Conservation (phyloP, 768 basidiomycete species). For the Phylloporus scabripes region DNA sequence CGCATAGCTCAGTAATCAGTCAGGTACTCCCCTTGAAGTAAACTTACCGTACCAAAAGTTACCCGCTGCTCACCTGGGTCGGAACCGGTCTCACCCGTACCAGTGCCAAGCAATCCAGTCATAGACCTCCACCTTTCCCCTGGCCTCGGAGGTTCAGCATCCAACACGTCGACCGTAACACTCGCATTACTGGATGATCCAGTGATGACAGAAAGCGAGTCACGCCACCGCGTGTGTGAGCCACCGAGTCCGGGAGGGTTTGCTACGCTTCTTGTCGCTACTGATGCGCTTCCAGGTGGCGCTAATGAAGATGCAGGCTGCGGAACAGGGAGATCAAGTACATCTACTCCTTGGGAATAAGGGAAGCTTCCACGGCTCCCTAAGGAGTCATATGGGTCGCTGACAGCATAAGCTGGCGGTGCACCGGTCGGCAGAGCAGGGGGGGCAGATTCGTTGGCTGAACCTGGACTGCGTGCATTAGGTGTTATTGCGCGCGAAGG, state of each 20-base stretch:
- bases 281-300: conserved; percentile 31
- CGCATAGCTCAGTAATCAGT: conserved; percentile 14
- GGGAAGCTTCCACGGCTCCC: conserved; percentile 23
- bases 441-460: conserved; percentile 5
- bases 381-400: conserved; percentile 27
- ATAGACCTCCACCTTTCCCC: conserved; percentile 57
- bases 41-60: conserved; percentile 61
- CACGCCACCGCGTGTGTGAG: conserved; percentile 32
- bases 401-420: conserved; percentile 29
- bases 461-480: conserved; percentile 18
- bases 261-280: conserved; percentile 10
- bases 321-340: conserved; percentile 56
- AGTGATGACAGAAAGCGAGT: conserved; percentile 30
- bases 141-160: conserved; percentile 63
- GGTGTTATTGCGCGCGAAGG: conserved; percentile 47
- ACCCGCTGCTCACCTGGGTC: conserved; percentile 37
- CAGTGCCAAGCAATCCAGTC: conserved; percentile 24
- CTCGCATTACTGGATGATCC: conserved; percentile 29
- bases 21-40: conserved; percentile 1
- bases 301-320: conserved; percentile 49
- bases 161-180: conserved; percentile 54
- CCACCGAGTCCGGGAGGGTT: conserved; percentile 37
- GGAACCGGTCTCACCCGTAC: conserved; percentile 12
- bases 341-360: conserved; percentile 35
- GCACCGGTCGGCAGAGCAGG: conserved; percentile 22